Base-by-base conservation (phyloP, 2,329 filamentous ascomycete genomes). In the Pseudogymnoascus sp. region DNA sequence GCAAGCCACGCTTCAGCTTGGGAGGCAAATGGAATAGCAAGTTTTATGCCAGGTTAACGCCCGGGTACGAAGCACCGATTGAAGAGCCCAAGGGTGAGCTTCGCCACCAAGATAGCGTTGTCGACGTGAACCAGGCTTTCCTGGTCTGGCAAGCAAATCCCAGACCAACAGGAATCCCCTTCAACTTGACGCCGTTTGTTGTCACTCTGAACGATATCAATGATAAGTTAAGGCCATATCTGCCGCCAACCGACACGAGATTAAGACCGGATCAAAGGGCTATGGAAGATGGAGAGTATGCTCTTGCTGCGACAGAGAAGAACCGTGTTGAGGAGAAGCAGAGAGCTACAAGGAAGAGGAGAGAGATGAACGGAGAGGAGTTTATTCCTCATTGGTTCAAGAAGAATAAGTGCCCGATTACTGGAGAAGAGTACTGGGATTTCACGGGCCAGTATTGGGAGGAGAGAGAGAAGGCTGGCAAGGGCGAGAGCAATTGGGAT, bases 281-380 rank as follows among this genome's bases (percentile, higher is more conserved):
- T 1, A 99, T 99, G 95, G 95, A 99, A 75, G 93, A 97, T 66
- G 95, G 93, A n/a, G 86, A 93, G 76, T 99, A 99, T 72, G 93
- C 97, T 71, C 82, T 95, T 65, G 95, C 95, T 1, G 95, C 93
- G 0, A 85, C 84, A 4, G 95, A 99, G 80, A 99, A 99, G 84
- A 95, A 93, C 72, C 83, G 95, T 1, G 84, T 99, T 0, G 95
- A 99, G 76, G 90, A 97, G 78, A 92, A 88, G 67, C 95, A 99
- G 79, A 83, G 95, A 65, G 86, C 88, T 8, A 87, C 88, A 64
- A 80, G 95, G 65, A 79, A 90, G 62, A 78, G 82, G 64, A 82
- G 93, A 23, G 93, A 99, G 76, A 82, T 83, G 31, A 83, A 77
- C 2, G 95, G 95, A 3, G 89, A 96, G 66, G 87, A 93, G 65